Percentiles rank a stretch among this genome's conserved stretches.
Evolutionary conservation across 2,329 filamentous ascomycete species (phyloP).

Genomic region (Colletotrichum incanum): DNA sequence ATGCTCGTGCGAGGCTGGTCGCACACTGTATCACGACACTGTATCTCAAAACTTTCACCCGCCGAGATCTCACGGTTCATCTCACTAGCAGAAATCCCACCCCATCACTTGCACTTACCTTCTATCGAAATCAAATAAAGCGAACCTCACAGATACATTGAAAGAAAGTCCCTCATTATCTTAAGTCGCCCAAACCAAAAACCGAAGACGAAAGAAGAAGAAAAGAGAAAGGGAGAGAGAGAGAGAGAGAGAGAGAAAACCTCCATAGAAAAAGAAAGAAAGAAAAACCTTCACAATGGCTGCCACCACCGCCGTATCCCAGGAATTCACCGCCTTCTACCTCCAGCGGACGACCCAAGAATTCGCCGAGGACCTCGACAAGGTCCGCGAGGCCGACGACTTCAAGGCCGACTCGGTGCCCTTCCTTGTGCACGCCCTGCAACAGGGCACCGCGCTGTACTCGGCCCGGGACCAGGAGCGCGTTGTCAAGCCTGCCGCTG

Average conservation of each 20-base stretch:
- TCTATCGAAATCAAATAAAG: neutral
- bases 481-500: slow-evolving; percentile 33
- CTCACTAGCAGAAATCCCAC: neutral
- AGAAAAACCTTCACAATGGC: neutral
- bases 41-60: slow-evolving; percentile 31
- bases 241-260: neutral
- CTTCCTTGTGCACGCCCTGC: slow-evolving; percentile 77
- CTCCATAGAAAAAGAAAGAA: no score
- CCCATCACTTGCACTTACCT: neutral
- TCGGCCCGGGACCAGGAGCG: slow-evolving; percentile 59
- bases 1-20: accelerated
- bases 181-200: neutral
- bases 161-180: neutral
- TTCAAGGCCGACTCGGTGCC: slow-evolving; percentile 77
- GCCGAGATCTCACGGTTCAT: neutral
- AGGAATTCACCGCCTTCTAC: slow-evolving; percentile 76
- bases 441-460: slow-evolving; percentile 78
- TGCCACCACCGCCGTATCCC: slow-evolving; percentile 12
- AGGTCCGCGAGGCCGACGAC: slow-evolving; percentile 77
- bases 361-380: slow-evolving; percentile 82
- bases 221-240: neutral
- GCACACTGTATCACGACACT: neutral
- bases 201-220: neutral
- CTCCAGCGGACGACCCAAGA: slow-evolving; percentile 79
- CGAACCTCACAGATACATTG: neutral